These are phyloP conservation scores for Cucumis melo DNA, from an alignment of 306 rosid genomes.

Conservation along the genomic window DNA sequence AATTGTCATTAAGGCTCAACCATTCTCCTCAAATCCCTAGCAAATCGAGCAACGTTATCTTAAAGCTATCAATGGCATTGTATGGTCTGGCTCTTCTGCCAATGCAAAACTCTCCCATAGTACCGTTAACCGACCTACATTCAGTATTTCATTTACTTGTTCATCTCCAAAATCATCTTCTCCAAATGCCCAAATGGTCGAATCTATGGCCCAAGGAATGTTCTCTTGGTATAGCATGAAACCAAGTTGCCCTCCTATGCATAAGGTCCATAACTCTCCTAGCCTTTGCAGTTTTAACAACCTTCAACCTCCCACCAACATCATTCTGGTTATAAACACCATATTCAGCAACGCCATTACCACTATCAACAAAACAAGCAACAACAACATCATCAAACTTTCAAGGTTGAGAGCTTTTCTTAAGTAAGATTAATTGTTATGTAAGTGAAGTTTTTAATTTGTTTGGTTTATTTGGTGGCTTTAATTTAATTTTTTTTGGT, in stretches of 20 bases:
- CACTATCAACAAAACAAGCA: slow-evolving; percentile 4
- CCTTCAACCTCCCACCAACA: background rate
- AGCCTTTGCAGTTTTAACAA: slow-evolving; percentile 25
- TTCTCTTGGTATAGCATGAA: background rate
- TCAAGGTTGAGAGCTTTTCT: no score
- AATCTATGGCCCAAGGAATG: slow-evolving; percentile 4
- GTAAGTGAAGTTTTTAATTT: no score
- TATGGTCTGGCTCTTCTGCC: slow-evolving; percentile 15
- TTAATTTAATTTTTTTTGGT: no score
- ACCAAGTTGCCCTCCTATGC: slow-evolving; percentile 12
- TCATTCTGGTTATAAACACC: background rate
- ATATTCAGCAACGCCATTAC: slow-evolving; percentile 10
- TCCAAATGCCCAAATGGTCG: slow-evolving; percentile 30
- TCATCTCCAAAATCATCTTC: slow-evolving; percentile 63
- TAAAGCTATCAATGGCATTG: slow-evolving; percentile 59
- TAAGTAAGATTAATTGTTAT: no score
- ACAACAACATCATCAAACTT: no score
- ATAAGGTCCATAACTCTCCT: slow-evolving; percentile 58
- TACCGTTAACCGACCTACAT: background rate
- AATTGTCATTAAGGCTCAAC: slow-evolving; percentile 17
- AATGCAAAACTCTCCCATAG: background rate
- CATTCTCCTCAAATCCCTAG: slow-evolving; percentile 18
- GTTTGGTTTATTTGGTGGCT: no score
- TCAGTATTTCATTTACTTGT: slow-evolving; percentile 26
- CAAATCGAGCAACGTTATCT: slow-evolving; percentile 50